Conservation (phyloP, 176 grass and related monocot genomes). For the Chloris gayana region DNA sequence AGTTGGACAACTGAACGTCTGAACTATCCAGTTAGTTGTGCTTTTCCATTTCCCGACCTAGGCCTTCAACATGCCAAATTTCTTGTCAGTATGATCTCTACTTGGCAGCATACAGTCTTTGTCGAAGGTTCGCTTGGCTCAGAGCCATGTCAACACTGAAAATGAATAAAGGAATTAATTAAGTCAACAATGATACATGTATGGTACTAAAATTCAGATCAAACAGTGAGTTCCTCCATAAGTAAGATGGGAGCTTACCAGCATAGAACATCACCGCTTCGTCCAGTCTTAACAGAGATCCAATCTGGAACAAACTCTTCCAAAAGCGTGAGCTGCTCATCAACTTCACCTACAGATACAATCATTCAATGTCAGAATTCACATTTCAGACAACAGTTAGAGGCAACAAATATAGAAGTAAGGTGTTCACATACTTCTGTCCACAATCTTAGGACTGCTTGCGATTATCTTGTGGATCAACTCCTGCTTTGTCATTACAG, state of each 20-base stretch:
- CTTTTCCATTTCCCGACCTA: not conserved
- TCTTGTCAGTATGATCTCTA: conserved; percentile 5
- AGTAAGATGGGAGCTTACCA: conserved; percentile 47
- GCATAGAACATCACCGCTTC: conserved; percentile 53
- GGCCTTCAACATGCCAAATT: not conserved
- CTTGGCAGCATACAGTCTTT: conserved; percentile 56
- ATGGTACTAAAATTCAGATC: not conserved
- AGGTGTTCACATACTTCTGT: conserved; percentile 50
- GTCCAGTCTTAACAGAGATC: conserved; percentile 68
- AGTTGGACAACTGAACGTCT: not conserved
- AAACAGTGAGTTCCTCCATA: not conserved
- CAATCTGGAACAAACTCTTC: conserved; percentile 79
- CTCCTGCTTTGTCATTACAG: conserved; percentile 81
- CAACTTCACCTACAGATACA: conserved; percentile 63
- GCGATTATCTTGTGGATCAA: conserved; percentile 74
- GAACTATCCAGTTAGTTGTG: not conserved
- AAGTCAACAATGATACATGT: not conserved
- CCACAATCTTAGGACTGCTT: conserved; percentile 63
- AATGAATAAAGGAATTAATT: not conserved
- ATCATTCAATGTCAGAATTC: conserved; percentile 21
- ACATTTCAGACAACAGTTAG: not conserved
- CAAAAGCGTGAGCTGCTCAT: conserved; percentile 68
- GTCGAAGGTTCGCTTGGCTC: conserved; percentile 59
- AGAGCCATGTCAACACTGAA: conserved; percentile 53
- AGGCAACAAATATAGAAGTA: not conserved